These are phyloP conservation scores for Lavandula angustifolia DNA, from an alignment of 257 asterid species.

Conservation along the genomic window DNA sequence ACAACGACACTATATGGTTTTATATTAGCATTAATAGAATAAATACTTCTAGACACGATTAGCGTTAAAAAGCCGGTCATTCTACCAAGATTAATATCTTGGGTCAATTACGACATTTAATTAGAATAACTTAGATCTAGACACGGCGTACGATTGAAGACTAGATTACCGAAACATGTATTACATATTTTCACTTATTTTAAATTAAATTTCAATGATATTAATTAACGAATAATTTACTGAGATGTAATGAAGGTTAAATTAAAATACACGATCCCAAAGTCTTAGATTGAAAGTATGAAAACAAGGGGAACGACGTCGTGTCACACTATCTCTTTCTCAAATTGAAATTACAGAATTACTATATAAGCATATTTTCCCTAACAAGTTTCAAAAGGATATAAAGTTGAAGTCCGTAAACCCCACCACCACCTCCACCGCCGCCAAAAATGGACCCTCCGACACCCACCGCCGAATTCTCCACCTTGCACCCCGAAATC, in stretches of 20 bases:
- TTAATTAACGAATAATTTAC: too few relatives aligned
- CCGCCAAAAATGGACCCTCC: conserved; percentile 24
- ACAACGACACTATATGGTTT: conserved; percentile 1
- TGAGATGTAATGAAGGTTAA: too few relatives aligned
- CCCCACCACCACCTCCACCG: not conserved
- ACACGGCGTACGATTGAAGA: conserved; percentile 11
- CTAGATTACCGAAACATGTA: not conserved
- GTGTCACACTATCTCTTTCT: not conserved
- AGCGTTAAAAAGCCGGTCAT: conserved; percentile 31
- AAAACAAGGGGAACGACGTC: not conserved
- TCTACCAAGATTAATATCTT: not conserved
- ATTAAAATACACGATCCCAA: too few relatives aligned
- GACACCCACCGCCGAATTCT: conserved; percentile 31
- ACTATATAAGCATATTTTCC: conserved; percentile 6
- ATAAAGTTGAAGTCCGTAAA: not conserved
- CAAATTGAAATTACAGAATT: not conserved
- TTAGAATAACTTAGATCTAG: too few relatives aligned
- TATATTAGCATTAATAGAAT: not conserved
- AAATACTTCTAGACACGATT: conserved; percentile 21
- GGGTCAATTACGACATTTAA: conserved; percentile 11
- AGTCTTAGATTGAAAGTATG: too few relatives aligned
- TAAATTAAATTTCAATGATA: not conserved
- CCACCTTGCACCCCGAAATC: conserved; percentile 58
- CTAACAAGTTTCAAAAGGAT: not conserved
- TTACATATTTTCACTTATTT: not conserved